Evolutionary conservation across 805 yeast species (phyloP), one percentile per base, ranked within the genome.

Genomic region (Ogataea paradorogensis): DNA sequence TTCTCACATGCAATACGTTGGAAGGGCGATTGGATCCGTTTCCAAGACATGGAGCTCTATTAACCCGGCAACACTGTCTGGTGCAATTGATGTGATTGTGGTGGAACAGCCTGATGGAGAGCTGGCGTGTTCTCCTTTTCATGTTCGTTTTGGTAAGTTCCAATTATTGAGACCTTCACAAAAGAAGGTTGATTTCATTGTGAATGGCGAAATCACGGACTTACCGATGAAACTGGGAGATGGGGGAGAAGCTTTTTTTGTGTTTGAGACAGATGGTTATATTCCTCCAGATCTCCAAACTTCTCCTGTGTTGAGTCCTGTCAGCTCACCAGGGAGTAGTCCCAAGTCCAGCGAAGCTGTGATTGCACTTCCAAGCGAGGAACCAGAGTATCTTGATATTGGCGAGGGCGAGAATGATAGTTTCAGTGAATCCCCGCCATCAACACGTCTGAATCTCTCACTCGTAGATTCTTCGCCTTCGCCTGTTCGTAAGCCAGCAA

Each of bases 221-320:
- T 67, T 91, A 33, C 96, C 96, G 7, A 93, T 93, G 98, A 93
- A 93, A 61, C 68, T 93, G 31, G 95, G 96, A 11, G 99, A 93
- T 45, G 96, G 95, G 7, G 99, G 99, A 10, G 99, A 93, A 62
- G 99, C 98, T 0, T 89, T 89, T 59, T 93, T 93, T 58, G 98
- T 93, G 29, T 91, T 93, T 65, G 96, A 89, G 55, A 84, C 96
- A 1, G 76, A 73, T 30, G 73, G 73, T 31, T 74, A 76, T 43
- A 81, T 93, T 16, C 95, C 96, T 1, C 70, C 73, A 40, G 84
- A 84, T 43, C 72, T 88, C 48, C 76, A 88, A 50, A 86, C 96
- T 0, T 86, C 95, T 0, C 97, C 97, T 0, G 93, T 89, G 21
- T 65, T 84, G 23, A 77, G 84, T 40, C 81, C 86, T 1, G 65